Base-by-base conservation (phyloP, 2,329 filamentous ascomycete species). In the Neospermospora avenae region DNA sequence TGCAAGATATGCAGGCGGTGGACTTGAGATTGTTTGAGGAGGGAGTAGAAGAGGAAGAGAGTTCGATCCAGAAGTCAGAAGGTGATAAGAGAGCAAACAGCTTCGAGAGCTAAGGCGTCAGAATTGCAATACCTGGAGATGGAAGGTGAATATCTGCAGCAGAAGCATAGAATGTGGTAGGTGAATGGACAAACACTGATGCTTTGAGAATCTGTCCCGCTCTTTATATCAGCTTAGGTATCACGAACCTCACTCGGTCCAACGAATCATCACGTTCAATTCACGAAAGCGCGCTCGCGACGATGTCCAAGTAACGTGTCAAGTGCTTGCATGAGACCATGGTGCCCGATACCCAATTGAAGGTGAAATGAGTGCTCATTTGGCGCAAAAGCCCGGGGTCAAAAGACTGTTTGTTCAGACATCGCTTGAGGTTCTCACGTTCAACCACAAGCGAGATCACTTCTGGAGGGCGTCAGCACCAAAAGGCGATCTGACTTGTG, bases 191-290 rank as follows among this genome's bases (percentile, higher is more conserved):
- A 20, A 16, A 51, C 3, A 37, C 56, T 55, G 6, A 56, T 59
- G 4, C 22, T 34, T 34, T n/a, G 46, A 42, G 51, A 59, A 51
- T 25, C 1, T 13, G 8, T 16, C 52, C 56, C 61, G 42, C n/a
- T 55, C 49, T 62, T 65, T 65, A 67, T 65, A 64, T 55, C 37
- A 16, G 8, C 39, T 41, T 31, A 37, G 59, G 34, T 35, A 58
- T 61, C 57, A 48, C 59, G 60, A 60, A 57, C 28, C 16, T 13
- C 14, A 2, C 13, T 16, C 10, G 14, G 3, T 20, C 24, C 14
- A 53, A 31, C 62, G 52, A 67, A 68, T 67, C 59, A 66, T 59
- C 65, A 62, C 66, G 63, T 66, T 61, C 41, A 56, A 62, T 61
- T 60, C 60, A n/a, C n/a, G 25, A n/a, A 11, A 14, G 6, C 39